These are phyloP conservation scores for Ceratobasidium sp. DNA, from an alignment of 1,284 basidiomycete species.

Conservation along the genomic window DNA sequence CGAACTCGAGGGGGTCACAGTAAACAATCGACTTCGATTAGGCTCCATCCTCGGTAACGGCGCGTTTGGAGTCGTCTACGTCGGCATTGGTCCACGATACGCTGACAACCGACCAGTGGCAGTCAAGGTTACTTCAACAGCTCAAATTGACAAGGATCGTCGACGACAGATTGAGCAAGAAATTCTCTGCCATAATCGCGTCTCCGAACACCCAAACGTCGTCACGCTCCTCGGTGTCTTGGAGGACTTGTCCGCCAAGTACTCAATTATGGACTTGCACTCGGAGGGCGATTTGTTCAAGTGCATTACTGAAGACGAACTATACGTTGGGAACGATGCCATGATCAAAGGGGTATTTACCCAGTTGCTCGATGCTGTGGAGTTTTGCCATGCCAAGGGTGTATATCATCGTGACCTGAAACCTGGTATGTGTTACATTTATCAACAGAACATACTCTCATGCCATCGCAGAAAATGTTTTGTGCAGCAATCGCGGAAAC, in stretches of 20 bases:
- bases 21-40: slow-evolving; percentile 69
- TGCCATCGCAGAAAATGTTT: slow-evolving; percentile 75
- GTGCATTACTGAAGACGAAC: slow-evolving; percentile 36
- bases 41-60: slow-evolving; percentile 91
- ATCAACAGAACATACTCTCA: background rate
- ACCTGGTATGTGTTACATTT: slow-evolving; percentile 54
- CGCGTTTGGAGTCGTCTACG: slow-evolving; percentile 96
- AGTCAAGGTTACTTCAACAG: slow-evolving; percentile 82
- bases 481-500: slow-evolving; percentile 78
- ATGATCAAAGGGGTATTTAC: slow-evolving; percentile 65
- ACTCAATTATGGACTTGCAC: slow-evolving; percentile 62
- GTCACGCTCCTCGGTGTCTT: slow-evolving; percentile 90
- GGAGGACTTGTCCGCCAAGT: slow-evolving; percentile 65
- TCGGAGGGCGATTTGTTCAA: slow-evolving; percentile 63
- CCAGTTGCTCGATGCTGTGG: slow-evolving; percentile 63
- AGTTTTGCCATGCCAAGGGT: slow-evolving; percentile 60
- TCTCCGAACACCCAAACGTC: slow-evolving; percentile 80
- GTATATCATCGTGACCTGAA: slow-evolving; percentile 98
- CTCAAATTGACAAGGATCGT: slow-evolving; percentile 70
- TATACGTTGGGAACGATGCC: slow-evolving; percentile 65
- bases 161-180: slow-evolving; percentile 82
- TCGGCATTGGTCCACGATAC: slow-evolving; percentile 67
- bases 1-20: slow-evolving; percentile 6
- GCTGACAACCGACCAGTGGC: slow-evolving; percentile 63
- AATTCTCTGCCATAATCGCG: slow-evolving; percentile 62